Evolutionary conservation across 495 filamentous ascomycete species (phyloP), one percentile per base, ranked within the genome.

Genomic region (Aspergillus incahuasiensis): DNA sequence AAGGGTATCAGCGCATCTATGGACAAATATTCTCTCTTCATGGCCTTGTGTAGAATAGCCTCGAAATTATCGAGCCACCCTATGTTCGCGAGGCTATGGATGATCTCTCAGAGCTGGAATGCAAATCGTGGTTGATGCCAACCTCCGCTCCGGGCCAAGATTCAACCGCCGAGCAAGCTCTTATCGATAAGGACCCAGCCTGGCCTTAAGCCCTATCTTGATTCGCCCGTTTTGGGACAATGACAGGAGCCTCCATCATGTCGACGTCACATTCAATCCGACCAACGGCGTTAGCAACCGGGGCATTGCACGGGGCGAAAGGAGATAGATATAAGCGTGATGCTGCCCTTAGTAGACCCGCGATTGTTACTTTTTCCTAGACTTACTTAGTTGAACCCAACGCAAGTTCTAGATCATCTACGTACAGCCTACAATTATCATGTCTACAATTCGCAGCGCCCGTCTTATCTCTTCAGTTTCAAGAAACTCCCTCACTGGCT

Each of bases 1-100:
- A 86, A 92, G 15, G 81, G 73, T 13, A 79, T 75, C 1, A 91
- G 65, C n/a, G 76, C 73, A 16, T 78, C 72, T 41, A 86, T 72
- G 13, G 82, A 73, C 39, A 87, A 75, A 20, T 71, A 69, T 39
- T 77, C 71, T 51, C 74, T 70, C 49, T 75, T 67, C 87, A 90
- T 90, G 11, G 11, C 62, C 11, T 30, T 38, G 30, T 22, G 43
- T 41, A 22, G 16, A 22, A 11, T 35, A 11, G 28, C 47, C 42
- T 35, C 43, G 24, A 25, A 25, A 6, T 45, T 8, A 12, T 16
- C 18, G 32, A 22, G 7, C 8, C 2, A 9, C 20, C 19, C 18
- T 43, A 21, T 15, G 35, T n/a, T 44, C n/a, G 50, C 9, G 50
- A 11, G 28, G 5, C 19, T 34, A 4, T 34, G 15, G 30, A 34